These are phyloP conservation scores for Suzukiozyma palmioleophila DNA, from an alignment of 1,139 yeast genomes.

Conservation along the genomic window DNA sequence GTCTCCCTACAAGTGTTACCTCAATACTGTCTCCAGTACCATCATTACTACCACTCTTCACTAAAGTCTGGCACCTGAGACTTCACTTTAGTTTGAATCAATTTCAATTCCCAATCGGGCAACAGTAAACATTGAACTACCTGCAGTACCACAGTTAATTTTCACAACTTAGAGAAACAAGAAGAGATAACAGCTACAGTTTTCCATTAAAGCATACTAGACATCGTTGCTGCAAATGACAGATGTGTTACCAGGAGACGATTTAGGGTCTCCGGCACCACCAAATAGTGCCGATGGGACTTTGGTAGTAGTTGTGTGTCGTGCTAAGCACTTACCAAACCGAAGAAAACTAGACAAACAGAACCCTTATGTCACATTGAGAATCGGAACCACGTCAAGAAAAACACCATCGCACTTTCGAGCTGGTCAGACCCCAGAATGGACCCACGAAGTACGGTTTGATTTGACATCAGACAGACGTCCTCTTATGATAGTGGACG, in stretches of 20 bases:
- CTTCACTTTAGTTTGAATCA: too few relatives aligned
- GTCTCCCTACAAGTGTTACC: too few relatives aligned
- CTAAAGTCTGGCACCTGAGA: too few relatives aligned
- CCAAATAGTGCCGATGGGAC: constrained; percentile 45
- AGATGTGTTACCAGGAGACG: neutral
- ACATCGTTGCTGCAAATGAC: neutral
- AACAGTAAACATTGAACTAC: too few relatives aligned
- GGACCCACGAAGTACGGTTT: constrained; percentile 78
- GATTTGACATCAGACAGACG: constrained; percentile 57
- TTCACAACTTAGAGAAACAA: too few relatives aligned
- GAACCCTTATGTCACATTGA: constrained; percentile 76
- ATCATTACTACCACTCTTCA: too few relatives aligned
- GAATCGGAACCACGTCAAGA: constrained; percentile 78
- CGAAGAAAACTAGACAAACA: constrained; percentile 81
- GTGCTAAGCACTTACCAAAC: constrained; percentile 77
- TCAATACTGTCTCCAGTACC: too few relatives aligned
- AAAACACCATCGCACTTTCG: constrained; percentile 69
- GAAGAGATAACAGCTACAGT: too few relatives aligned
- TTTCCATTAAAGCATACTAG: neutral
- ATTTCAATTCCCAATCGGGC: too few relatives aligned
- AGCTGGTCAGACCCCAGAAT: constrained; percentile 89
- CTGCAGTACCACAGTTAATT: too few relatives aligned
- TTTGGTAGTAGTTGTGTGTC: constrained; percentile 40
- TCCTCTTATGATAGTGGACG: constrained; percentile 63
- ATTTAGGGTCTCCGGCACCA: neutral